Percentiles rank a stretch among this genome's conserved stretches.
Conservation (phyloP, 148 eudicot genomes). For the Chenopodium suecicum region DNA sequence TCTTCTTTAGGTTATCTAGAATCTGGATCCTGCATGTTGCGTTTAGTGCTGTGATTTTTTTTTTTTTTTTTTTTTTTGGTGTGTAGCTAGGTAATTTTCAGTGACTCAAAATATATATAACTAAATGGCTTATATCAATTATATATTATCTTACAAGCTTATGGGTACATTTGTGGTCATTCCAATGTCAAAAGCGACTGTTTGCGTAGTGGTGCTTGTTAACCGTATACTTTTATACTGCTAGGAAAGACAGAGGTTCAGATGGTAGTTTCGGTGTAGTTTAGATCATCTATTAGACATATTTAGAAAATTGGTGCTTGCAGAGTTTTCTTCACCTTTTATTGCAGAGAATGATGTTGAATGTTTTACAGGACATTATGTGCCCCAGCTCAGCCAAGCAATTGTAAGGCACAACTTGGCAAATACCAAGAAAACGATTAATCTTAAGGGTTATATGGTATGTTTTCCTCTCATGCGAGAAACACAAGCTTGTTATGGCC, state of each 20-base stretch:
- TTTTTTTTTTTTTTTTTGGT: not conserved
- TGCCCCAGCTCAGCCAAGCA: constrained; percentile 95
- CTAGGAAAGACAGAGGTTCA: not conserved
- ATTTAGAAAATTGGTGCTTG: not conserved
- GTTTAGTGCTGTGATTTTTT: not conserved
- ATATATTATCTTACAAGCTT: not conserved
- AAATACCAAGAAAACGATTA: constrained; percentile 39
- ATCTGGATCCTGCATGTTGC: not conserved
- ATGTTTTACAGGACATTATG: constrained; percentile 78
- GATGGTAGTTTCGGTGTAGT: not conserved
- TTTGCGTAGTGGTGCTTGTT: not conserved
- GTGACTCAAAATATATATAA: too few relatives aligned
- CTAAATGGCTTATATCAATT: not conserved
- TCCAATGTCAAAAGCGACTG: not conserved
- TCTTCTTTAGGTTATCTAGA: not conserved
- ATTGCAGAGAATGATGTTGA: constrained; percentile 5
- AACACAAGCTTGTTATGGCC: not conserved
- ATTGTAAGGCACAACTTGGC: constrained; percentile 66
- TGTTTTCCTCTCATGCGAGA: constrained; percentile 17
- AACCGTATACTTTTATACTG: not conserved
- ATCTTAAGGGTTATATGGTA: constrained; percentile 94
- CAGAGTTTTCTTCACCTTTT: not conserved
- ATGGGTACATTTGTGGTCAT: too few relatives aligned
- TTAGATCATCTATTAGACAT: not conserved
- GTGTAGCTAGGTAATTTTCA: not conserved